These are phyloP conservation scores for Fusarium buharicum DNA, from an alignment of 2,329 filamentous ascomycete genomes.

Conservation along the genomic window DNA sequence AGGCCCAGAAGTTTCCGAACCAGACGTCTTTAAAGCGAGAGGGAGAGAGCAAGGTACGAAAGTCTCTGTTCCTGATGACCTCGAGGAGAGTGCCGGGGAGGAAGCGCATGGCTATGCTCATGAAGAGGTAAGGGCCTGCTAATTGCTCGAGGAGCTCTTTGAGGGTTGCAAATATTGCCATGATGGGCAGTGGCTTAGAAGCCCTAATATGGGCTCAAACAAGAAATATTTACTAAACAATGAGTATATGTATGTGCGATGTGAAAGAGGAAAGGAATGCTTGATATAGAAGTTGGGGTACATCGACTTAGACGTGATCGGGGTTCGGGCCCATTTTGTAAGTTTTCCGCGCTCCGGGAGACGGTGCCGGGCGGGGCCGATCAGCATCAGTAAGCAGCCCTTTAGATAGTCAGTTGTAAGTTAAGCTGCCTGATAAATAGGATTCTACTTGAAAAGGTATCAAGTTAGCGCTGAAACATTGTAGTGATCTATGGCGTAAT, in stretches of 20 bases:
- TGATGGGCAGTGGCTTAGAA: constrained; percentile 20
- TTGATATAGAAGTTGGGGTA: constrained; percentile 14
- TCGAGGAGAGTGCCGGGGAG: constrained; percentile 62
- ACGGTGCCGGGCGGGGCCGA: constrained; percentile 30
- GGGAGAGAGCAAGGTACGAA: constrained; percentile 54
- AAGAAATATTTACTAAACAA: no score
- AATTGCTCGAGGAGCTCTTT: constrained; percentile 50
- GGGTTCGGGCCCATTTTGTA: constrained; percentile 36
- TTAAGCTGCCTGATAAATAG: background rate
- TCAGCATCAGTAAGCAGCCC: background rate
- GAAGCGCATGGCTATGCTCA: constrained; percentile 59
- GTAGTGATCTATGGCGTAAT: background rate
- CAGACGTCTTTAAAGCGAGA: constrained; percentile 59
- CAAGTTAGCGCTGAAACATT: background rate
- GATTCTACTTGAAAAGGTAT: no score
- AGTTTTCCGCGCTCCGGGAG: constrained; percentile 26
- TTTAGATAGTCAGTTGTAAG: no score
- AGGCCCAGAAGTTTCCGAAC: constrained; percentile 71
- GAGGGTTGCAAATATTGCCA: constrained; percentile 42
- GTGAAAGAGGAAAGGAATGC: background rate
- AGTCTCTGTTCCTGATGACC: constrained; percentile 52
- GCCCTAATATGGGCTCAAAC: background rate
- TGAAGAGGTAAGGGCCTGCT: constrained; percentile 63
- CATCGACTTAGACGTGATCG: constrained; percentile 7
- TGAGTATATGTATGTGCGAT: background rate